These are phyloP conservation scores for Spongospora subterranea DNA, from an alignment of 208 protist species.

Conservation along the genomic window DNA sequence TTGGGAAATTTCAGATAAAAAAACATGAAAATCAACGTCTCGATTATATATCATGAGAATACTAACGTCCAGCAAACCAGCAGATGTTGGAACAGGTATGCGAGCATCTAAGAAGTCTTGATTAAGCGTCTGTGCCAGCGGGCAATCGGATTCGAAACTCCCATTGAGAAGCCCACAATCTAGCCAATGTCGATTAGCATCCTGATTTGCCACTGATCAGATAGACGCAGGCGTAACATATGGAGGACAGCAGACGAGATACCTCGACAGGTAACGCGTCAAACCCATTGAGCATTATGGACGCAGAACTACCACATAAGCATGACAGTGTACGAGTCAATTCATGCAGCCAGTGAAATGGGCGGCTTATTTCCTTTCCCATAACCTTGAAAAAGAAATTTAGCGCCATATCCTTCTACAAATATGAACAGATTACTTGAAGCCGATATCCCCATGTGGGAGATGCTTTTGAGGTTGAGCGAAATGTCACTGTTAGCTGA, in stretches of 20 bases:
- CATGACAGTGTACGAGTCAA: background rate
- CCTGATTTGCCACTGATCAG: background rate
- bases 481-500: background rate
- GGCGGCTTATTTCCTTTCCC: background rate
- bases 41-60: background rate
- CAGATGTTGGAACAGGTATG: slow-evolving; percentile 2
- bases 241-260: background rate
- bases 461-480: background rate
- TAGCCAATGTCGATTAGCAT: background rate
- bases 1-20: slow-evolving; percentile 3
- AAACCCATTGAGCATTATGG: background rate
- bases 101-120: background rate
- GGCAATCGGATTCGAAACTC: background rate
- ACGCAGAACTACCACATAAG: background rate
- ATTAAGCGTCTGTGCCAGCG: background rate
- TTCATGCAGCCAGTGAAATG: slow-evolving; percentile 25
- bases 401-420: background rate
- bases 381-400: background rate
- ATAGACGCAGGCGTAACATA: background rate
- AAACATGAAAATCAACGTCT: background rate
- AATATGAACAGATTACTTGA: background rate
- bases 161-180: background rate
- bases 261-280: background rate
- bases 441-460: background rate
- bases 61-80: background rate